Conservation (phyloP, 257 asterid species). For the Perilla frutescens region DNA sequence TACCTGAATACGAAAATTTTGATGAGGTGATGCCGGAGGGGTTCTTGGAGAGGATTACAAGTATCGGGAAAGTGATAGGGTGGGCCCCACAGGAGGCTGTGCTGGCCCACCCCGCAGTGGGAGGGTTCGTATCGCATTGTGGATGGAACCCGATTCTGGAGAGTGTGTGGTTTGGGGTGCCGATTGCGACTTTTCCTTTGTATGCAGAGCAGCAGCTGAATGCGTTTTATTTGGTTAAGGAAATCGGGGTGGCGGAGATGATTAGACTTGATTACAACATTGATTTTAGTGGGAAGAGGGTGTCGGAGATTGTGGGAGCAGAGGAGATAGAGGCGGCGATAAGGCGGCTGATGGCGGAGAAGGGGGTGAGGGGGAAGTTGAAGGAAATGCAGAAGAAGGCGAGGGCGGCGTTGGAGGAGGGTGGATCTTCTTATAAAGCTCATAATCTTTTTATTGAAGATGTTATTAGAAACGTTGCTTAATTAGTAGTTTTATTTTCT, state of each 20-base stretch:
- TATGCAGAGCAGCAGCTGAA: too few species aligned
- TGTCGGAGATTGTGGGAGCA: constrained; percentile 19
- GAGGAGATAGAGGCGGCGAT: constrained; percentile 35
- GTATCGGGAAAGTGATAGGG: too few species aligned
- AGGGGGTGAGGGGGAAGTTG: constrained; percentile 11
- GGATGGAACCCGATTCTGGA: too few species aligned
- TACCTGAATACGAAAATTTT: too few species aligned
- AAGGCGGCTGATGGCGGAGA: constrained; percentile 36
- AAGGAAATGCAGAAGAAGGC: constrained; percentile 30
- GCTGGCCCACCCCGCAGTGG: too few species aligned
- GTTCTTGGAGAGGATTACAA: constrained; percentile 35
- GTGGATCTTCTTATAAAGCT: constrained; percentile 36
- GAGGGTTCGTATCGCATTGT: too few species aligned
- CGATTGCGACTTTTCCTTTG: too few species aligned
- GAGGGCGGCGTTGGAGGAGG: constrained; percentile 23
- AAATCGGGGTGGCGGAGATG: constrained; percentile 38
- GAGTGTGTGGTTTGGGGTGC: too few species aligned
- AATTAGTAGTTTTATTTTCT: too few species aligned
- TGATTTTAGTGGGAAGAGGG: constrained; percentile 16
- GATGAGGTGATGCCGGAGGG: constrained; percentile 49
- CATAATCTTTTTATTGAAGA: constrained; percentile 19
- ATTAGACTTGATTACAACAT: constrained; percentile 18
- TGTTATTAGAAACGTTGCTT: constrained; percentile 8
- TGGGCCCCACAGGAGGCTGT: too few species aligned
- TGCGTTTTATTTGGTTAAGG: too few species aligned